These are phyloP conservation scores for Mycena galopus DNA, from an alignment of 768 basidiomycete species.

Conservation along the genomic window DNA sequence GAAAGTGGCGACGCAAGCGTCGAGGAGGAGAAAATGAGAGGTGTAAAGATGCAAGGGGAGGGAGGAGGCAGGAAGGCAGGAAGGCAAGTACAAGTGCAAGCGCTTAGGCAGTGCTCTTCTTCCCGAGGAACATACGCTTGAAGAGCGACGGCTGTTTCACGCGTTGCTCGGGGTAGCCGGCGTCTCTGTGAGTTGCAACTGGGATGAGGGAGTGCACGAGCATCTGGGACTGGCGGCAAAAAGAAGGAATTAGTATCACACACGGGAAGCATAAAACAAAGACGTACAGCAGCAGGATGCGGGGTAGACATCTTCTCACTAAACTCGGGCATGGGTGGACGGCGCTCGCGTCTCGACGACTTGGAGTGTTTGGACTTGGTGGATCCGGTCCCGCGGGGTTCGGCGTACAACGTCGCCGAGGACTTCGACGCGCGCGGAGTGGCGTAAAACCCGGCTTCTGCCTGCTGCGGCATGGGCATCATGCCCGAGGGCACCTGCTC, in stretches of 20 bases:
- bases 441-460: background rate
- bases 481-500: constrained; percentile 13
- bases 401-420: constrained; percentile 22
- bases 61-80: background rate
- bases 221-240: constrained; percentile 22
- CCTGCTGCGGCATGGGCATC: background rate
- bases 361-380: background rate
- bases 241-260: too few species aligned
- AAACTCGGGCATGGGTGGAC: constrained; percentile 22
- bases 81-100: background rate
- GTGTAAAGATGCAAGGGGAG: background rate
- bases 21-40: too few species aligned
- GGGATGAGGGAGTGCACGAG: constrained; percentile 21
- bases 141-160: constrained; percentile 14
- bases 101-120: background rate
- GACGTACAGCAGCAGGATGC: constrained; percentile 27
- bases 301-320: constrained; percentile 8
- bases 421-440: constrained; percentile 24
- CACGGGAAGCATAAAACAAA: background rate
- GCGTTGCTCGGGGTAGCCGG: background rate
- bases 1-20: too few species aligned
- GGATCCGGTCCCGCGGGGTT: background rate
- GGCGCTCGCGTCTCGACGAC: constrained; percentile 8
- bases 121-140: constrained; percentile 24
- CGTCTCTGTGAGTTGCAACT: constrained; percentile 1